Percentiles rank a stretch among this genome's conserved stretches.
Evolutionary conservation across 495 filamentous ascomycete species (phyloP).

Genomic region (Talaromyces adpressus): DNA sequence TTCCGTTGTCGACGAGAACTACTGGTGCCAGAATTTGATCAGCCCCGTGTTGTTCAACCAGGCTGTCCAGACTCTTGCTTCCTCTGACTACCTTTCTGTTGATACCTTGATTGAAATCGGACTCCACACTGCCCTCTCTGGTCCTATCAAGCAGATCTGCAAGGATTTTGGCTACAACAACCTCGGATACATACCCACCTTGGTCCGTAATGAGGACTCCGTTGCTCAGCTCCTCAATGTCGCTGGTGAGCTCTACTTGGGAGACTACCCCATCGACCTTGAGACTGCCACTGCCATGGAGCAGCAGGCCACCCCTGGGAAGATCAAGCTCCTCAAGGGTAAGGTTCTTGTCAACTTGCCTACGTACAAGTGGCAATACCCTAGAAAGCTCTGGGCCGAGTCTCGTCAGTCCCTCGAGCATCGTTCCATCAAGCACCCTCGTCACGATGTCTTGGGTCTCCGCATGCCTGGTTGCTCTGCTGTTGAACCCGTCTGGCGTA

Average conservation of each 20-base stretch:
- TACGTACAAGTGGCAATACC: slow-evolving; percentile 19
- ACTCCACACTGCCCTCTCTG: slow-evolving; percentile 20
- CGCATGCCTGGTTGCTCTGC: slow-evolving; percentile 26
- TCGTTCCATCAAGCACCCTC: slow-evolving; percentile 33
- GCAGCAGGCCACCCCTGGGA: not conserved
- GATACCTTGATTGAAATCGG: slow-evolving; percentile 25
- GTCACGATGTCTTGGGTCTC: slow-evolving; percentile 39
- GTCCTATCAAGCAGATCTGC: slow-evolving; percentile 22
- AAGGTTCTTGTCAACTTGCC: slow-evolving; percentile 15
- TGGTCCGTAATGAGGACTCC: slow-evolving; percentile 12
- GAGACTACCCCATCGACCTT: slow-evolving; percentile 7
- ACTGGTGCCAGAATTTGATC: slow-evolving; percentile 29
- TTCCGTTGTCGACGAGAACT: slow-evolving; percentile 5
- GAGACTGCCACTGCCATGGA: slow-evolving; percentile 10
- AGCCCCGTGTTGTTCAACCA: slow-evolving; percentile 23
- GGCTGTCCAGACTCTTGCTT: slow-evolving; percentile 14
- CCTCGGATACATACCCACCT: slow-evolving; percentile 17
- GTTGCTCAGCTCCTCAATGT: not conserved
- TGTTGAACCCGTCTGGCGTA: slow-evolving; percentile 33
- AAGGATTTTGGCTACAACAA: not conserved
- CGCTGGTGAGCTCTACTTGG: slow-evolving; percentile 14
- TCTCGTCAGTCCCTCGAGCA: slow-evolving; percentile 29
- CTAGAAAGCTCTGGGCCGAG: slow-evolving; percentile 38
- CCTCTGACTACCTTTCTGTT: slow-evolving; percentile 6
- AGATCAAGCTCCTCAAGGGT: slow-evolving; percentile 1